These are phyloP conservation scores for Penicillium soppii DNA, from an alignment of 495 filamentous ascomycete species.

Conservation along the genomic window DNA sequence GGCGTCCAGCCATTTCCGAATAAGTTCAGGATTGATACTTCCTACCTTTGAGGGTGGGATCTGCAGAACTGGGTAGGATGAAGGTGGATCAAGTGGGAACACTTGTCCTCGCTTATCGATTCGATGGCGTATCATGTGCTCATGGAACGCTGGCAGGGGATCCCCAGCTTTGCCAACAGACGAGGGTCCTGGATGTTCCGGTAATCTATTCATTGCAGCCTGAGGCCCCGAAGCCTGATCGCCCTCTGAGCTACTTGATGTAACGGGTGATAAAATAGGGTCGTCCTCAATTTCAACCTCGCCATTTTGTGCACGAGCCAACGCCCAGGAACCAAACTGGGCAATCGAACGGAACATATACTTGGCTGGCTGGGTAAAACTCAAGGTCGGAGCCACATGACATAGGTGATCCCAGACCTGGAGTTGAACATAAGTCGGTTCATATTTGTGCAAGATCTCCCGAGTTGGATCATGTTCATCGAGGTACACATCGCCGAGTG, in stretches of 20 bases:
- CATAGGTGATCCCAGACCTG: slow-evolving; percentile 96
- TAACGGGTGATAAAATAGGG: slow-evolving; percentile 72
- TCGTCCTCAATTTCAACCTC: slow-evolving; percentile 81
- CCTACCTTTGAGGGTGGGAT: slow-evolving; percentile 67
- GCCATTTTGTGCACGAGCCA: slow-evolving; percentile 76
- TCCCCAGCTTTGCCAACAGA: slow-evolving; percentile 80
- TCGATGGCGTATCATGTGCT: slow-evolving; percentile 88
- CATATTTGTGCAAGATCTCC: slow-evolving; percentile 59
- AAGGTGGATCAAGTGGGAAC: slow-evolving; percentile 59
- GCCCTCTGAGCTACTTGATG: slow-evolving; percentile 50
- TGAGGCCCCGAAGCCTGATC: slow-evolving; percentile 22
- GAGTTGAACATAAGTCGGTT: slow-evolving; percentile 87
- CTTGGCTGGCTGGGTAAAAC: slow-evolving; percentile 91
- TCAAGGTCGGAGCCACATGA: slow-evolving; percentile 86
- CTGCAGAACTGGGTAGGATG: slow-evolving; percentile 59
- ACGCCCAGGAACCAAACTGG: slow-evolving; percentile 87
- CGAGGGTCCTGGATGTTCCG: slow-evolving; percentile 18
- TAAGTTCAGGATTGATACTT: slow-evolving; percentile 73
- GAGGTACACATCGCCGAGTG: slow-evolving; percentile 63
- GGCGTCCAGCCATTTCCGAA: slow-evolving; percentile 76
- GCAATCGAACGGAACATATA: slow-evolving; percentile 89
- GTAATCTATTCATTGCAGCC: slow-evolving; percentile 20
- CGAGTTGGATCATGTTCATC: slow-evolving; percentile 60
- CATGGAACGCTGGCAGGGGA: slow-evolving; percentile 69
- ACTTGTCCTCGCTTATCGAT: slow-evolving; percentile 75